A percentile compares a stretch with the other conserved stretches of the same genome.
These are phyloP conservation scores for Xylaria sp. DNA, from an alignment of 2,329 filamentous ascomycete genomes.

Conservation along the genomic window DNA sequence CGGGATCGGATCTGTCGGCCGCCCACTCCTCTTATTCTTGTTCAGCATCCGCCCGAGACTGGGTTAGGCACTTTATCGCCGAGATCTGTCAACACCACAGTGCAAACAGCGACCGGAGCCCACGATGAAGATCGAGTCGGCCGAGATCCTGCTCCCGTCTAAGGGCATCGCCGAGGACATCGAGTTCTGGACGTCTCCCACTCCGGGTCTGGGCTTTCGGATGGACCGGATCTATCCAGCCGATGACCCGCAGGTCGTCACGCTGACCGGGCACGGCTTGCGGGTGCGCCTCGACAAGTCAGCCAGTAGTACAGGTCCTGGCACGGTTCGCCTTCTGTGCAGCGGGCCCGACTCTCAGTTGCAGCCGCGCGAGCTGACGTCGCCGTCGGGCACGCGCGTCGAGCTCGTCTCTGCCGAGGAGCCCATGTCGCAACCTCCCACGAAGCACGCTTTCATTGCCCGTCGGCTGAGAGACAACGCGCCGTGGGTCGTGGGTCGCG, in stretches of 20 bases:
- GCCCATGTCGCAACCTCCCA: constrained; percentile 31
- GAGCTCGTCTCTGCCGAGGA: constrained; percentile 29
- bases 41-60: not conserved
- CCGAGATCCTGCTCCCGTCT: constrained; percentile 37
- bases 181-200: constrained; percentile 37
- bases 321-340: constrained; percentile 31
- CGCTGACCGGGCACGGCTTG: constrained; percentile 34
- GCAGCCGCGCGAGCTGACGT: constrained; percentile 28
- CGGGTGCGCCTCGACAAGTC: constrained; percentile 35
- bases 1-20: not conserved
- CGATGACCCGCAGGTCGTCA: constrained; percentile 37
- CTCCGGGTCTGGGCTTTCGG: constrained; percentile 34
- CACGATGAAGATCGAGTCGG: constrained; percentile 34
- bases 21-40: constrained; percentile 15
- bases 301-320: constrained; percentile 12
- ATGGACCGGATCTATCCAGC: constrained; percentile 39
- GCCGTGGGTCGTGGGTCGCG: constrained; percentile 37
- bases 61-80: constrained; percentile 5
- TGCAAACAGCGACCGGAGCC: constrained; percentile 13
- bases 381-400: constrained; percentile 36
- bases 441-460: constrained; percentile 33
- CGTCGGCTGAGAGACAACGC: constrained; percentile 34
- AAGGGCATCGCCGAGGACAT: constrained; percentile 38
- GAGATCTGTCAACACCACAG: constrained; percentile 20
- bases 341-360: constrained; percentile 21